Conservation (phyloP, 768 basidiomycete genomes). For the Lactifluus rugatus region DNA sequence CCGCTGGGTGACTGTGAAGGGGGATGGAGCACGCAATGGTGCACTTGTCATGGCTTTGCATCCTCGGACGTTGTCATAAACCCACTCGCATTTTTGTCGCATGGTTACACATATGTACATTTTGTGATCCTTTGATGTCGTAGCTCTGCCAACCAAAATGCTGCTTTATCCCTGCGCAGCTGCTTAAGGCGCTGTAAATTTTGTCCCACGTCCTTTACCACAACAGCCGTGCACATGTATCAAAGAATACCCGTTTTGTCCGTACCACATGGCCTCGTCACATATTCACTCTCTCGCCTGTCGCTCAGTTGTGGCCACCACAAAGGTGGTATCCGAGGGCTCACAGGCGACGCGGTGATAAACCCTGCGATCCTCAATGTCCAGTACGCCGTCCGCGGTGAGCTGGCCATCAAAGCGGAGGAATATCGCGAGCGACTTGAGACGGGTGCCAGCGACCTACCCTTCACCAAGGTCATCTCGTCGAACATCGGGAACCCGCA, state of each 20-base stretch:
- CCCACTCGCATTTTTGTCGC: not conserved
- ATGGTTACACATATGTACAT: no score
- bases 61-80: conserved; percentile 28
- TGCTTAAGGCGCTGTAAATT: no score
- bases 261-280: not conserved
- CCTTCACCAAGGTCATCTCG: conserved; percentile 82
- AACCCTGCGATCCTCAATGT: conserved; percentile 82
- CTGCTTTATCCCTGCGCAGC: no score
- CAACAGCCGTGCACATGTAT: not conserved
- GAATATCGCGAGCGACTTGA: conserved; percentile 63
- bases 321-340: conserved; percentile 26
- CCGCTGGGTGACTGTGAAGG: conserved; percentile 75
- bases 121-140: not conserved
- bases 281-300: not conserved
- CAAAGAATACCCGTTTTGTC: no score
- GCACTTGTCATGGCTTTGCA: conserved; percentile 53
- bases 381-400: conserved; percentile 95
- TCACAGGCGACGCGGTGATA: conserved; percentile 62
- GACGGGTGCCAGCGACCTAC: conserved; percentile 45
- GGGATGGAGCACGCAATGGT: conserved; percentile 61
- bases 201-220: not conserved
- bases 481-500: conserved; percentile 99
- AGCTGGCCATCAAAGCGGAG: conserved; percentile 92
- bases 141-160: no score
- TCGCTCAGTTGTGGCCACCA: not conserved